Conservation (phyloP, 257 asterid species). For the Paulownia fortunei region DNA sequence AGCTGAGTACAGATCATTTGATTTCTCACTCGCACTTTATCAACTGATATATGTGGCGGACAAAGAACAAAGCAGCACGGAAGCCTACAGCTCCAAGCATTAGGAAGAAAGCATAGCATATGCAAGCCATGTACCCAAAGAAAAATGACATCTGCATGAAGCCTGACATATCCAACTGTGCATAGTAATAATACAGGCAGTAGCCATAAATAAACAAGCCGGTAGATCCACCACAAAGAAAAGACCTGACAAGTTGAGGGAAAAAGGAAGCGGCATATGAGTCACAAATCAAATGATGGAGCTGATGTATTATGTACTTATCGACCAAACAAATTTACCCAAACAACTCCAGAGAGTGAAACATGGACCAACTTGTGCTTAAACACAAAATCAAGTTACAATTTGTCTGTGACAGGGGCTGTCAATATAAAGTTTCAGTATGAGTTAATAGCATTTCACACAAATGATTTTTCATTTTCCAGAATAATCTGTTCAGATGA, state of each 20-base stretch:
- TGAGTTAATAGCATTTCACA: neutral
- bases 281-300: neutral
- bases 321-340: neutral
- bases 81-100: conserved; percentile 91
- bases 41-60: conserved; percentile 81
- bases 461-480: neutral
- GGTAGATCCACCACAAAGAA: conserved; percentile 92
- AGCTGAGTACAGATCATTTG: neutral
- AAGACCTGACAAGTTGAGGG: conserved; percentile 56
- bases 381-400: neutral
- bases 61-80: conserved; percentile 87
- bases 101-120: conserved; percentile 87
- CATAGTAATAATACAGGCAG: conserved; percentile 85
- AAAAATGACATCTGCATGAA: conserved; percentile 95
- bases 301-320: no score
- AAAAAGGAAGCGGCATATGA: no score
- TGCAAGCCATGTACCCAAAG: conserved; percentile 88
- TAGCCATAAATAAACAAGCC: conserved; percentile 85
- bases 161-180: conserved; percentile 91
- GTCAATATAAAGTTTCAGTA: neutral
- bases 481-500: neutral
- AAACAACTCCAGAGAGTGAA: neutral
- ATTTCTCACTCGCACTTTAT: conserved; percentile 67
- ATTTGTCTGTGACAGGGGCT: neutral
- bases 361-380: neutral